Percentiles rank a stretch among this genome's conserved stretches.
Conservation (phyloP, 2,329 filamentous ascomycete genomes). For the Drechslerella coelobrocha region DNA sequence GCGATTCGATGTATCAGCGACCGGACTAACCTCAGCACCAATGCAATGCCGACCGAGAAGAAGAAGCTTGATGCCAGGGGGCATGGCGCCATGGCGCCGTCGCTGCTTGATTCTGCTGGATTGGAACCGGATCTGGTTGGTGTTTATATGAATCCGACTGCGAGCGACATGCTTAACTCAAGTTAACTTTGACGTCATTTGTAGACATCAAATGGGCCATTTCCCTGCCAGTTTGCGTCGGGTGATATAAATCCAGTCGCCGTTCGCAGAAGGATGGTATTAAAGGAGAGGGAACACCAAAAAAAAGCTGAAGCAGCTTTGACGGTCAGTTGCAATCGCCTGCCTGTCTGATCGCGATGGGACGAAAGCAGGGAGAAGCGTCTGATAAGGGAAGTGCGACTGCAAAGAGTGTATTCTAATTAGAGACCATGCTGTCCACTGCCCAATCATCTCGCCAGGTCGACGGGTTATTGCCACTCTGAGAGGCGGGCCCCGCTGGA, state of each 20-base stretch:
- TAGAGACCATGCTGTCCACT: constrained; percentile 8
- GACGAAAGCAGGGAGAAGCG: no score
- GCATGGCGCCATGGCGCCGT: constrained; percentile 4
- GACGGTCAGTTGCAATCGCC: no score
- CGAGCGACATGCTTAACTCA: not conserved
- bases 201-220: no score
- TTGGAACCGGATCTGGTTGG: constrained; percentile 1
- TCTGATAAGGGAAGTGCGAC: constrained; percentile 7
- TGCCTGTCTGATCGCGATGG: not conserved
- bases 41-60: not conserved
- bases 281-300: not conserved
- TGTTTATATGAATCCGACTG: not conserved
- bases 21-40: not conserved
- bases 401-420: not conserved
- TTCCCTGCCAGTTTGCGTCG: not conserved
- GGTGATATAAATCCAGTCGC: not conserved
- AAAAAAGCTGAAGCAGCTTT: no score
- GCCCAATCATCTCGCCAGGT: not conserved
- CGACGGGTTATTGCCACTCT: not conserved
- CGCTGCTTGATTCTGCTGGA: not conserved
- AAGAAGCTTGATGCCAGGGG: not conserved
- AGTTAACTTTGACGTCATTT: not conserved
- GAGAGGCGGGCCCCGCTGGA: not conserved
- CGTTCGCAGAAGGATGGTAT: not conserved
- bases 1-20: not conserved